Evolutionary conservation across 306 rosid species (phyloP).

Genomic region (Malus fusca): DNA sequence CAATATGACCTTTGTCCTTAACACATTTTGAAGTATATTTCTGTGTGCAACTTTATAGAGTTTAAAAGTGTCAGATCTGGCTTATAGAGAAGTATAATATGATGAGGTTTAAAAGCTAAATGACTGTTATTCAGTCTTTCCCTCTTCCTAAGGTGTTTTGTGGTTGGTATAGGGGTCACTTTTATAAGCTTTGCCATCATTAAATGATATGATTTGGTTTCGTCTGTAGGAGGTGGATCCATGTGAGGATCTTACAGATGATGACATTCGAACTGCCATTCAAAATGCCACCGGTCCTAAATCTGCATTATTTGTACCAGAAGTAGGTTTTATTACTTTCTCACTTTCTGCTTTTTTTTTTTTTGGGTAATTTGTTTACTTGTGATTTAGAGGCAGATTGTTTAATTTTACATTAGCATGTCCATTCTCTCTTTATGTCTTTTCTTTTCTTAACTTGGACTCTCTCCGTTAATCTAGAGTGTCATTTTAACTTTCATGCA

Average conservation of each 20-base stretch:
- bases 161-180: background rate
- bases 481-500: conserved; percentile 13
- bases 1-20: background rate
- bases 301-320: conserved; percentile 94
- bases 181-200: background rate
- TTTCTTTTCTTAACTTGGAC: background rate
- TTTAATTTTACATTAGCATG: background rate
- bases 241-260: conserved; percentile 97
- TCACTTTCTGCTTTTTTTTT: conserved; percentile 1
- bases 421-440: background rate
- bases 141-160: background rate
- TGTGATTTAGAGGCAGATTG: background rate
- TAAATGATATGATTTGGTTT: conserved; percentile 18
- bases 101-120: background rate
- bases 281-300: conserved; percentile 97
- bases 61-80: background rate
- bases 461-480: background rate
- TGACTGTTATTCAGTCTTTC: background rate
- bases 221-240: conserved; percentile 94
- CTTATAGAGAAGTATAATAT: background rate
- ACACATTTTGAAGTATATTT: background rate
- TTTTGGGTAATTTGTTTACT: background rate
- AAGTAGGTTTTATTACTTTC: conserved; percentile 43
- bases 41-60: background rate
- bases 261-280: conserved; percentile 93